Evolutionary conservation across 768 basidiomycete genomes (phyloP).

Genomic region (Trametes cubensis): DNA sequence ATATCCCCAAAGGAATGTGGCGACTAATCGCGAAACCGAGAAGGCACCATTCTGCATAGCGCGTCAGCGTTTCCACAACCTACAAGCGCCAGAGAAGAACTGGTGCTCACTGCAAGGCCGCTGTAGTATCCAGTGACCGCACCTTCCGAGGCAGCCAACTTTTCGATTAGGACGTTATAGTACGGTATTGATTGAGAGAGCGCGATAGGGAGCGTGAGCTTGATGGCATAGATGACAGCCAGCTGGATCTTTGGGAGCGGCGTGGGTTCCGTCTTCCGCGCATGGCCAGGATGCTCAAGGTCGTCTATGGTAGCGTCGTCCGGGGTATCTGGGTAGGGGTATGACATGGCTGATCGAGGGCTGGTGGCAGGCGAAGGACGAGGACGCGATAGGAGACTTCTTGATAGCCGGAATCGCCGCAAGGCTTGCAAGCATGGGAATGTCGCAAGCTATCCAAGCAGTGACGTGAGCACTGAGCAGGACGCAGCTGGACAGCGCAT

Average conservation of each 20-base stretch:
- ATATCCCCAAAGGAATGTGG: slow-evolving; percentile 64
- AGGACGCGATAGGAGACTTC: too few species aligned
- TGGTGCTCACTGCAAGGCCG: slow-evolving; percentile 57
- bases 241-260: slow-evolving; percentile 59
- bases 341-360: too few species aligned
- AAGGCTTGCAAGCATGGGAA: too few species aligned
- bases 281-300: too few species aligned
- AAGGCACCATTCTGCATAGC: slow-evolving; percentile 56
- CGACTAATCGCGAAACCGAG: slow-evolving; percentile 55
- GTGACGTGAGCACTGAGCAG: too few species aligned
- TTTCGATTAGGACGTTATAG: slow-evolving; percentile 63
- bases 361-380: too few species aligned
- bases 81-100: not conserved
- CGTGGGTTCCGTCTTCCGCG: slow-evolving; percentile 27
- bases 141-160: slow-evolving; percentile 55
- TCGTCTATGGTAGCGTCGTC: too few species aligned
- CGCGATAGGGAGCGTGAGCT: slow-evolving; percentile 59
- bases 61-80: too few species aligned
- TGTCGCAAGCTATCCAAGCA: too few species aligned
- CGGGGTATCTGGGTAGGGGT: too few species aligned
- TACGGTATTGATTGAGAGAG: slow-evolving; percentile 66
- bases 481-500: too few species aligned
- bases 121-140: slow-evolving; percentile 69
- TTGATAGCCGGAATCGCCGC: too few species aligned
- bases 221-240: slow-evolving; percentile 53